Percentiles rank a stretch among this genome's conserved stretches.
Evolutionary conservation across 1,284 basidiomycete genomes (phyloP).

Genomic region (Papiliotrema laurentii): DNA sequence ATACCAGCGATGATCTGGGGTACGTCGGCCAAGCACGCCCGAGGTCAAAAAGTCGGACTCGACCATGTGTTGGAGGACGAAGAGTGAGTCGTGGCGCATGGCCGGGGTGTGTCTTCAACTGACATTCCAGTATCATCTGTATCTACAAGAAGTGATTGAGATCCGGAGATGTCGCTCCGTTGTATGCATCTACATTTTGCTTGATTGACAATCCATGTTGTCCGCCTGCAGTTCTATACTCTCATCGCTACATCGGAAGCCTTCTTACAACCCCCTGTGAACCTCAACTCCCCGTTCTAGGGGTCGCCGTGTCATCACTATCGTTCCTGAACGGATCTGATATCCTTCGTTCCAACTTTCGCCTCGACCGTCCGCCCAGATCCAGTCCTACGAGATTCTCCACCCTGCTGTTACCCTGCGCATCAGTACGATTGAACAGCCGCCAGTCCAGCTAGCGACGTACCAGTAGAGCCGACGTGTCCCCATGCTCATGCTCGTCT

Average conservation of each 20-base stretch:
- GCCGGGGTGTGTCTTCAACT: not conserved
- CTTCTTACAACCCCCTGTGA: not conserved
- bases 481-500: not conserved
- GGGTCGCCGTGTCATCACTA: not conserved
- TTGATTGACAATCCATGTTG: not conserved
- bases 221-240: not conserved
- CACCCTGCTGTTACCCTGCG: not conserved
- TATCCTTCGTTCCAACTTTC: not conserved
- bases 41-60: slow-evolving; percentile 93
- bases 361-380: not conserved
- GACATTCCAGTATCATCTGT: slow-evolving; percentile 37
- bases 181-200: not conserved
- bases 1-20: slow-evolving; percentile 51
- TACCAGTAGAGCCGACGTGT: slow-evolving; percentile 1
- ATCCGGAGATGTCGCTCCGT: not conserved
- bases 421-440: not conserved
- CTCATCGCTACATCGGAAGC: no score
- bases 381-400: slow-evolving; percentile 1
- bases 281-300: not conserved
- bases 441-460: not conserved
- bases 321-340: slow-evolving; percentile 2
- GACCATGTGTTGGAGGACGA: slow-evolving; percentile 87
- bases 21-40: slow-evolving; percentile 82
- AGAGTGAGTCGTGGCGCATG: slow-evolving; percentile 51
- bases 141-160: slow-evolving; percentile 40